Percentiles rank a stretch among this genome's conserved stretches.
Conservation (phyloP, 495 filamentous ascomycete species). For the Coniosporium apollinis region DNA sequence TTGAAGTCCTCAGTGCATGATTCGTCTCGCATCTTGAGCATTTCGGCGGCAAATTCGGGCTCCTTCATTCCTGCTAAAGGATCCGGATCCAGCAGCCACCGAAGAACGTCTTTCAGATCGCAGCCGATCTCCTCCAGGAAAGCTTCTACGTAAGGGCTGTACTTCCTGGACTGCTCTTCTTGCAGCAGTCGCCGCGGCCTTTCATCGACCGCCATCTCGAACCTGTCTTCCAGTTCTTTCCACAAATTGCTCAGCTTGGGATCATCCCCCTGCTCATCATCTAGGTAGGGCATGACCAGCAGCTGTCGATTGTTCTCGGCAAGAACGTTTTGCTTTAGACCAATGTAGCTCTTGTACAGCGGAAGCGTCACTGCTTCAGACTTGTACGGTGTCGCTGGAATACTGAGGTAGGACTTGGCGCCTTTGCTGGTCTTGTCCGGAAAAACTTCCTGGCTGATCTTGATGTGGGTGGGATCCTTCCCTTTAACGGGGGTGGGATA, state of each 20-base stretch:
- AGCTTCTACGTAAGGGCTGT: conserved; percentile 8
- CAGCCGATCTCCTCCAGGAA: conserved; percentile 17
- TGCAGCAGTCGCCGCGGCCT: conserved; percentile 4
- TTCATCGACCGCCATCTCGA: conserved; percentile 5
- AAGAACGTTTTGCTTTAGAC: conserved; percentile 15
- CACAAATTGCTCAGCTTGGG: not conserved
- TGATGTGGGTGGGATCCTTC: not conserved
- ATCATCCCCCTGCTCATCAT: conserved; percentile 11
- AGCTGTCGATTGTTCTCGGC: conserved; percentile 16
- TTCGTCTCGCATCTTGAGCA: conserved; percentile 10
- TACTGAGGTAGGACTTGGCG: not conserved
- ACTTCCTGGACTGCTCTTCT: conserved; percentile 6
- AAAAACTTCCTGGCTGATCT: not conserved
- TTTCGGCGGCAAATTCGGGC: not conserved
- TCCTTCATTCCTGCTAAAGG: conserved; percentile 1
- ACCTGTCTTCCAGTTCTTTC: conserved; percentile 8
- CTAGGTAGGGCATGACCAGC: conserved; percentile 18
- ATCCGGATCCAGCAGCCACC: conserved; percentile 9
- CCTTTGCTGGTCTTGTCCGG: not conserved
- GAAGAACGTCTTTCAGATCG: conserved; percentile 14
- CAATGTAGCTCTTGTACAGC: conserved; percentile 10
- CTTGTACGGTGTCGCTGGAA: not conserved
- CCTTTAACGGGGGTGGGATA: not conserved
- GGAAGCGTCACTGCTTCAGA: conserved; percentile 6
- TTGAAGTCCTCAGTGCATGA: conserved; percentile 20